phyloP scores from a whole-genome alignment of 768 basidiomycete species.

The Termitomyces sp. region DNA sequence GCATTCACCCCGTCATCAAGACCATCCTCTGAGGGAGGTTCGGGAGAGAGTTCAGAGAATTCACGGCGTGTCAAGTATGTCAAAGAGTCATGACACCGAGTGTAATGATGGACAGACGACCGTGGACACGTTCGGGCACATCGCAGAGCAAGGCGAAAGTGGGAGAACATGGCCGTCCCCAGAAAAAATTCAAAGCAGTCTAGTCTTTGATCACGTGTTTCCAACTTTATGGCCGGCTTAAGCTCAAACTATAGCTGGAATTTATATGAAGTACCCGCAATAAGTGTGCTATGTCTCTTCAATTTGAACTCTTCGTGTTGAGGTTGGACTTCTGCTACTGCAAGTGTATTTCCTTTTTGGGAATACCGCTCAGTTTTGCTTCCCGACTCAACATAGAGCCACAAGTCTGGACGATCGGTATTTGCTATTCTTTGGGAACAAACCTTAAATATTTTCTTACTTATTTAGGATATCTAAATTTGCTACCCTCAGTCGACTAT shows the following conservation, averaged over 20 bases:
- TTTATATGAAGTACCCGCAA: neutral
- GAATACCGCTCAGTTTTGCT: no score
- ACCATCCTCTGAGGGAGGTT: conserved; percentile 21
- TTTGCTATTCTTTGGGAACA: no score
- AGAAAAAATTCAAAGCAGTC: conserved; percentile 22
- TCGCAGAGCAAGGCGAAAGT: conserved; percentile 22
- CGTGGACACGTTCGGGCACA: conserved; percentile 24
- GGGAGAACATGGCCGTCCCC: conserved; percentile 25
- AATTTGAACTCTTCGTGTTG: conserved; percentile 28
- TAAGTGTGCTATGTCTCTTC: conserved; percentile 2
- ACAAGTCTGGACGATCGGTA: no score
- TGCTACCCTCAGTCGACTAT: neutral
- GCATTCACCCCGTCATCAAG: conserved; percentile 5
- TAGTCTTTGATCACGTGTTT: conserved; percentile 24
- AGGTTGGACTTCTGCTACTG: no score
- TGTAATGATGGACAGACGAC: conserved; percentile 13
- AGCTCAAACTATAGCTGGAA: neutral
- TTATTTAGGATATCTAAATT: no score
- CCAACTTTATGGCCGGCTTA: conserved; percentile 16
- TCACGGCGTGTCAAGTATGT: neutral
- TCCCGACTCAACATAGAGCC: no score
- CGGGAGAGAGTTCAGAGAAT: conserved; percentile 17
- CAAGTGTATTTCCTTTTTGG: no score
- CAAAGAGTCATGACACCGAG: conserved; percentile 20
- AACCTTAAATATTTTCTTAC: no score